Conservation (phyloP, 202 grass and related monocot species). For the Carex arenaria region DNA sequence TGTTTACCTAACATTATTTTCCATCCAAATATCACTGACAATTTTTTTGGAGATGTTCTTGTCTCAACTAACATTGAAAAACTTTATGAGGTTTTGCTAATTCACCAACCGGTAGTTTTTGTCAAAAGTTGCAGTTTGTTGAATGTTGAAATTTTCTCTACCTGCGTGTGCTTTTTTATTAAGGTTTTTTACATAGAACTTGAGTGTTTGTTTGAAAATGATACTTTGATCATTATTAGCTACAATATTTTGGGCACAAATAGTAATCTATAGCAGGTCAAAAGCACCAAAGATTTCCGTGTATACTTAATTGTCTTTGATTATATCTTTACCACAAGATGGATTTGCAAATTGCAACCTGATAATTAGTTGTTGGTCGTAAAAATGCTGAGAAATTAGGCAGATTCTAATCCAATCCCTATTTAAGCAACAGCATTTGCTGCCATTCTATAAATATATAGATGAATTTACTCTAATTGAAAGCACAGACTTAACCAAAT, state of each 20-base stretch:
- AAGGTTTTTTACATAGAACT: not conserved
- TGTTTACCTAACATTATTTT: not conserved
- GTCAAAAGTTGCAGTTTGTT: not conserved
- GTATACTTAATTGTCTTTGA: not conserved
- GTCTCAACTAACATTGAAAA: not conserved
- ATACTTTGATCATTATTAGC: too few species aligned
- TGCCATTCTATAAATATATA: not conserved
- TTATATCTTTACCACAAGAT: not conserved
- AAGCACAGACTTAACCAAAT: not conserved
- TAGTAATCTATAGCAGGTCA: too few species aligned
- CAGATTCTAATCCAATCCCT: not conserved
- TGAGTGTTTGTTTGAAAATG: not conserved
- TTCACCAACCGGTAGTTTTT: not conserved
- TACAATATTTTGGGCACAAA: too few species aligned
- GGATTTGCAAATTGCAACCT: not conserved
- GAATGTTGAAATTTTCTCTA: not conserved
- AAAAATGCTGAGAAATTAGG: not conserved
- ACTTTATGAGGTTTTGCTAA: not conserved
- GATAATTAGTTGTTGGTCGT: not conserved
- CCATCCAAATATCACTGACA: not conserved
- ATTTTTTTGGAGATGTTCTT: not conserved
- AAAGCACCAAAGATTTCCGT: not conserved
- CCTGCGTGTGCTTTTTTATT: not conserved
- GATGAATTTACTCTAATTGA: not conserved
- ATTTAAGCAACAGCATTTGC: not conserved